These are phyloP conservation scores for Astrothelium macrocarpum DNA, from an alignment of 495 filamentous ascomycete genomes.

Conservation along the genomic window DNA sequence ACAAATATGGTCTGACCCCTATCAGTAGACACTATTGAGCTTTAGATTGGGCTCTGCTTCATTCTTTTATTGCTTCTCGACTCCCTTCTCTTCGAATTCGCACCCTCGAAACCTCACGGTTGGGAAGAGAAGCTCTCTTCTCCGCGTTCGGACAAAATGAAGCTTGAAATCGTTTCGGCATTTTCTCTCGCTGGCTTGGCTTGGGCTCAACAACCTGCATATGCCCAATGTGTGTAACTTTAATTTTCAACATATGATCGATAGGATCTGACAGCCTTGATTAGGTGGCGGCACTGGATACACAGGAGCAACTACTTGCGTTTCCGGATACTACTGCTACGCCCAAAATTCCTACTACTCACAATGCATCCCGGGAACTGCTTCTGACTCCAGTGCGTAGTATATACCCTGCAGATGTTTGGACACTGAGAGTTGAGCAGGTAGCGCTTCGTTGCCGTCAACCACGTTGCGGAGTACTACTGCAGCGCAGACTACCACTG, in stretches of 20 bases:
- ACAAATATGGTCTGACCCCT: neutral
- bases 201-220: conserved; percentile 14
- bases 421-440: neutral
- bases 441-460: neutral
- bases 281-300: conserved; percentile 16
- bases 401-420: neutral
- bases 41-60: neutral
- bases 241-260: neutral
- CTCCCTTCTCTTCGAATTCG: neutral
- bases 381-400: neutral
- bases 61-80: neutral
- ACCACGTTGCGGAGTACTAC: neutral
- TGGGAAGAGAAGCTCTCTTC: neutral
- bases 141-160: conserved; percentile 12
- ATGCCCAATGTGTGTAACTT: conserved; percentile 13
- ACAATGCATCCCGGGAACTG: conserved; percentile 17
- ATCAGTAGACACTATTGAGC: neutral
- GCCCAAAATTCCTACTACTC: conserved; percentile 17
- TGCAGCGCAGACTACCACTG: neutral
- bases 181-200: conserved; percentile 16
- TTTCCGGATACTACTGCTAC: conserved; percentile 15
- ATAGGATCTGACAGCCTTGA: neutral
- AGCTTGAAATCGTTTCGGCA: conserved; percentile 10
- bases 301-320: conserved; percentile 16
- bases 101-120: neutral